These are phyloP conservation scores for Debaryomyces castellii DNA, from an alignment of 805 yeast genomes.

Conservation along the genomic window DNA sequence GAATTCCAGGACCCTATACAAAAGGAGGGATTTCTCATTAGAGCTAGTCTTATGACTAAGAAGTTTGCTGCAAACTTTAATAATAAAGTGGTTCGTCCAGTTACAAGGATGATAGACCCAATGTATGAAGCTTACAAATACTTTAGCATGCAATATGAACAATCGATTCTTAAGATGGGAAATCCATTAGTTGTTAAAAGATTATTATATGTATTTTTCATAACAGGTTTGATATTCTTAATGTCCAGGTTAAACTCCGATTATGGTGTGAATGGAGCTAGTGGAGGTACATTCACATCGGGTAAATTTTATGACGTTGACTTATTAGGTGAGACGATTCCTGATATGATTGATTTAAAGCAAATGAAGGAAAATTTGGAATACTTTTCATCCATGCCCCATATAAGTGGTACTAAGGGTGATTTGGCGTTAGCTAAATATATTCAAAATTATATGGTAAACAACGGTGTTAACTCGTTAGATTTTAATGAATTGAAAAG, in stretches of 20 bases:
- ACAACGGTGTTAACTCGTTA: constrained; percentile 54
- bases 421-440: constrained; percentile 72
- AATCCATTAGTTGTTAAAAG: constrained; percentile 84
- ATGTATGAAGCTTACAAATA: constrained; percentile 47
- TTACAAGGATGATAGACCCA: constrained; percentile 49
- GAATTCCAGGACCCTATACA: constrained; percentile 17
- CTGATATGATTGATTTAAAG: constrained; percentile 50
- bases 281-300: constrained; percentile 40
- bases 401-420: constrained; percentile 84
- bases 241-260: constrained; percentile 56
- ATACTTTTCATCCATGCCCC: constrained; percentile 79
- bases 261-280: constrained; percentile 37
- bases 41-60: constrained; percentile 39
- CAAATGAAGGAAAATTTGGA: constrained; percentile 65
- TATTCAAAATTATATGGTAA: constrained; percentile 55
- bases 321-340: constrained; percentile 48
- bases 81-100: constrained; percentile 39
- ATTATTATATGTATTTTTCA: constrained; percentile 64
- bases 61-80: constrained; percentile 37
- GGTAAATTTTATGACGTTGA: constrained; percentile 67
- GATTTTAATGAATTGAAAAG: constrained; percentile 53
- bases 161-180: constrained; percentile 62
- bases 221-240: constrained; percentile 57
- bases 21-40: constrained; percentile 22
- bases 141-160: constrained; percentile 51